These are phyloP conservation scores for Kwoniella sp. DNA, from an alignment of 768 basidiomycete species.

Conservation along the genomic window DNA sequence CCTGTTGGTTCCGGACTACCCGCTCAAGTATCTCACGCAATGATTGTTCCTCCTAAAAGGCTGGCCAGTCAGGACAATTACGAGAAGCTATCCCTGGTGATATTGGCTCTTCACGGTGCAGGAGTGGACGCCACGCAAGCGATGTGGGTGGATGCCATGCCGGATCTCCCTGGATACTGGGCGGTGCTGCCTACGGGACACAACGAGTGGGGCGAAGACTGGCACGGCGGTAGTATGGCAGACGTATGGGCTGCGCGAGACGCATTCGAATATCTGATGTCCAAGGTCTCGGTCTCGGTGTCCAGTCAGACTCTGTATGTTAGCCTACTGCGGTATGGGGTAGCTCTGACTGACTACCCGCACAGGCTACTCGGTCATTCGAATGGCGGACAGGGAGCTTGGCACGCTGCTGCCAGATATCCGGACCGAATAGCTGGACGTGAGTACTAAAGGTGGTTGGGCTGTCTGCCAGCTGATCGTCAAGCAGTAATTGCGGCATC, in stretches of 20 bases:
- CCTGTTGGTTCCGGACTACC: conserved; percentile 3
- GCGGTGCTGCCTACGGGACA: conserved; percentile 73
- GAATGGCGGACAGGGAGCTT: conserved; percentile 86
- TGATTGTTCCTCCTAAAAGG: conserved; percentile 34
- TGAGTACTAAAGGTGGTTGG: background rate
- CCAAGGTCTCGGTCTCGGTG: conserved; percentile 23
- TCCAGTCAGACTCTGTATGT: conserved; percentile 51
- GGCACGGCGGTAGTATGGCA: conserved; percentile 76
- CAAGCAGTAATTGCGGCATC: conserved; percentile 62
- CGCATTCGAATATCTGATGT: conserved; percentile 57
- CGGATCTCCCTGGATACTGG: conserved; percentile 64
- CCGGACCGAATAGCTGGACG: conserved; percentile 60
- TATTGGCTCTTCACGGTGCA: conserved; percentile 61
- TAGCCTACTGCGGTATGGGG: too few species aligned
- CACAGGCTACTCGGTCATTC: conserved; percentile 79
- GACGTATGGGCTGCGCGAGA: conserved; percentile 66
- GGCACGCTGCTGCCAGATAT: conserved; percentile 70
- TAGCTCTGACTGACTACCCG: too few species aligned
- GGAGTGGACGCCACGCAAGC: conserved; percentile 64
- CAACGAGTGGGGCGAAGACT: conserved; percentile 87
- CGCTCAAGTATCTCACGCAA: conserved; percentile 33
- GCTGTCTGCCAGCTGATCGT: background rate
- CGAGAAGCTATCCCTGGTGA: conserved; percentile 56
- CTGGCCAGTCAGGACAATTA: background rate
- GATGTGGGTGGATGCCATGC: conserved; percentile 65